Conservation (phyloP, 306 rosid genomes). For the Trichosanthes truncata region DNA sequence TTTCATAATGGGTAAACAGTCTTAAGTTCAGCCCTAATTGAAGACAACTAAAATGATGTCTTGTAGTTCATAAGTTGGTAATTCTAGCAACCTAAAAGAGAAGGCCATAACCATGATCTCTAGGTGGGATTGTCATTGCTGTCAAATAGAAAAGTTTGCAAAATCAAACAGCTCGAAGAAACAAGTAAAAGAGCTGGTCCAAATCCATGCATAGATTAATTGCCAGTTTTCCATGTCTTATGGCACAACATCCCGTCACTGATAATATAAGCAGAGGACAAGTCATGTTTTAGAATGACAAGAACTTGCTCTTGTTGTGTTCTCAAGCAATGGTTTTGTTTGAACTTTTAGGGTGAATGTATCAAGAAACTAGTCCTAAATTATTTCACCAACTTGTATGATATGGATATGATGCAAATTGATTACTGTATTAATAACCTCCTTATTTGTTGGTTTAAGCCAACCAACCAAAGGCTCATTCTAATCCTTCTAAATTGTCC, state of each 20-base stretch:
- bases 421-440: neutral
- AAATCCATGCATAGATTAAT: neutral
- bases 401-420: constrained; percentile 1
- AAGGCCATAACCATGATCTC: neutral
- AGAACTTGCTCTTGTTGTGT: neutral
- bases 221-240: neutral
- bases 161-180: constrained; percentile 2
- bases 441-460: neutral
- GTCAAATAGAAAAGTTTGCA: neutral
- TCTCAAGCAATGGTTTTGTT: constrained; percentile 2
- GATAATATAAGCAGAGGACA: neutral
- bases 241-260: neutral
- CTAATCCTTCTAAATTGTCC: constrained; percentile 5
- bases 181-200: neutral
- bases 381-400: neutral
- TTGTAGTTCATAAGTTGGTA: neutral
- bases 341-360: neutral
- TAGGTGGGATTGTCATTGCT: neutral
- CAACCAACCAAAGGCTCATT: neutral
- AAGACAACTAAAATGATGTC: neutral
- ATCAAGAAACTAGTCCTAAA: neutral
- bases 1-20: neutral
- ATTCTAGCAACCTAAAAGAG: neutral
- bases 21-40: neutral
- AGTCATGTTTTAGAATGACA: neutral